A percentile compares a stretch with the other conserved stretches of the same genome.
phyloP scores from a whole-genome alignment of 257 asterid genomes.

The Capsicum chinense region DNA sequence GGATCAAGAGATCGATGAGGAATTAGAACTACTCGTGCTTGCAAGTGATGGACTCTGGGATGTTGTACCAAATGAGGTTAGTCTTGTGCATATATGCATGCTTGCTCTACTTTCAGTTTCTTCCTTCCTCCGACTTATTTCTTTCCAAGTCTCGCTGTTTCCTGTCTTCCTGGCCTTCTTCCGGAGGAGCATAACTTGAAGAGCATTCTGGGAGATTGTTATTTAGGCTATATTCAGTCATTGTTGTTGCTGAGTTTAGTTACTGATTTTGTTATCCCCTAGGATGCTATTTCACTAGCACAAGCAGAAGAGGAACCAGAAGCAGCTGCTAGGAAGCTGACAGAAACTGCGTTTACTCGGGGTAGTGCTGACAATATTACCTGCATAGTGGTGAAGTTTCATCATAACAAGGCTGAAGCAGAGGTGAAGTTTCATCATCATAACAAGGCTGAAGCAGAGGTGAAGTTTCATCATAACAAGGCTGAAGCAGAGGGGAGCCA shows the following conservation, averaged over 20 bases:
- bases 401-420: slow-evolving; percentile 46
- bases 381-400: slow-evolving; percentile 91
- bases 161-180: neutral
- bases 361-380: slow-evolving; percentile 99
- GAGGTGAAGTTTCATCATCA: slow-evolving; percentile 68
- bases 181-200: neutral
- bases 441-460: slow-evolving; percentile 42
- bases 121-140: neutral
- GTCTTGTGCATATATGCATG: neutral
- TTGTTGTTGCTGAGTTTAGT: neutral
- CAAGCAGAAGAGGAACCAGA: slow-evolving; percentile 79
- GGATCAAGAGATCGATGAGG: slow-evolving; percentile 87
- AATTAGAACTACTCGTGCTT: slow-evolving; percentile 84
- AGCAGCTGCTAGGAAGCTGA: slow-evolving; percentile 89
- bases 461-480: slow-evolving; percentile 69
- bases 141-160: neutral
- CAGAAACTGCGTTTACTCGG: slow-evolving; percentile 87
- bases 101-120: neutral
- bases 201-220: too few relatives aligned
- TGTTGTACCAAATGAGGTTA: slow-evolving; percentile 54
- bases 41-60: slow-evolving; percentile 99
- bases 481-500: slow-evolving; percentile 39
- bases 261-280: slow-evolving; percentile 27
- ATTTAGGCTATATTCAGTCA: neutral
- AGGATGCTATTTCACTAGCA: slow-evolving; percentile 93